Evolutionary conservation across 148 eudicot genomes (phyloP).

Genomic region (Selenicereus undatus): DNA sequence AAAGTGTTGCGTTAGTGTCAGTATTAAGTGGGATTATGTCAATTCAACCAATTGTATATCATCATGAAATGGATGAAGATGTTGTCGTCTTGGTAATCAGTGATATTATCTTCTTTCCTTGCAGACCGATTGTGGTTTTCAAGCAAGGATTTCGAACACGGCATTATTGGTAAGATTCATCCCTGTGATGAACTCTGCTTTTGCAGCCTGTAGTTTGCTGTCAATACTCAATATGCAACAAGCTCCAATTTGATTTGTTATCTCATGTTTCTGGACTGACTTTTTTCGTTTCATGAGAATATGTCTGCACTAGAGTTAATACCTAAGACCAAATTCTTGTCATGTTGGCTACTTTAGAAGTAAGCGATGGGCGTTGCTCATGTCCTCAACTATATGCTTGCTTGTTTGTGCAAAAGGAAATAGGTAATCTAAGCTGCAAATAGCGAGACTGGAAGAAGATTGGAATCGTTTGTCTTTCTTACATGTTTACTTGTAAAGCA

Average conservation of each 20-base stretch:
- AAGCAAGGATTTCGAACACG: slow-evolving; percentile 81
- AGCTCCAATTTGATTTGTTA: too few species aligned
- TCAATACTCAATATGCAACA: too few species aligned
- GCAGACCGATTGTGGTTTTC: slow-evolving; percentile 75
- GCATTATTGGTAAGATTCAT: slow-evolving; percentile 52
- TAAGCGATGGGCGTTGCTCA: too few species aligned
- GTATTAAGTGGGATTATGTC: background rate
- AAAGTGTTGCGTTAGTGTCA: too few species aligned
- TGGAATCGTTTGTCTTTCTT: background rate
- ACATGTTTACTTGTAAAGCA: background rate
- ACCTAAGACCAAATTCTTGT: background rate
- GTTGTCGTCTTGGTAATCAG: background rate
- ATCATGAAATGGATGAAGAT: background rate
- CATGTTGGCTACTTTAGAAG: background rate
- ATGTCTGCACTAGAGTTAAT: background rate
- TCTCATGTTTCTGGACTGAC: too few species aligned
- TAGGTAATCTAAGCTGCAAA: background rate
- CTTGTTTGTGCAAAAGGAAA: background rate
- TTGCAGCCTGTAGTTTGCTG: too few species aligned
- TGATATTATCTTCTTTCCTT: slow-evolving; percentile 14
- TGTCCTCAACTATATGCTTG: background rate
- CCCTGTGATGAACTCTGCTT: background rate
- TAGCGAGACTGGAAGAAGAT: background rate
- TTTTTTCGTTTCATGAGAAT: background rate
- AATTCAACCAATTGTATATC: background rate